Conservation (phyloP, 306 rosid species). For the Adenanthera pavonina region DNA sequence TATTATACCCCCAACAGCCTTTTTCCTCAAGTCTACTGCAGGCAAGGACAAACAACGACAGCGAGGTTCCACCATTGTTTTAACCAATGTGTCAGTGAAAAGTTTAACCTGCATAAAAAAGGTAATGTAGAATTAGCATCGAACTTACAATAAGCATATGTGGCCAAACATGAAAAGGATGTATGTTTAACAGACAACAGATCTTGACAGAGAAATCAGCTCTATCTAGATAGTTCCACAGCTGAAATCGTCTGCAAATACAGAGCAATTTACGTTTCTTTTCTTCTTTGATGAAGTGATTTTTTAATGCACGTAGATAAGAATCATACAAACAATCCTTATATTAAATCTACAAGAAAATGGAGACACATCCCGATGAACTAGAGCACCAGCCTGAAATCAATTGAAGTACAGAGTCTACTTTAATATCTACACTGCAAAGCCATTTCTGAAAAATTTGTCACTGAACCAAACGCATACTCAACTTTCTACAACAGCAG, state of each 20-base stretch:
- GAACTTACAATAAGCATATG: constrained; percentile 7
- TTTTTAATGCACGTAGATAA: constrained; percentile 13
- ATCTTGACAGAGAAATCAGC: constrained; percentile 26
- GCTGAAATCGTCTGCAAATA: constrained; percentile 1
- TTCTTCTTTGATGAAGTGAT: constrained; percentile 19
- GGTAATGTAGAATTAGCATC: constrained; percentile 19
- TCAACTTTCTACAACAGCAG: neutral
- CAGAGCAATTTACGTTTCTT: constrained; percentile 8
- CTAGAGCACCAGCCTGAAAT: constrained; percentile 30
- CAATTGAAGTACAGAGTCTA: constrained; percentile 4
- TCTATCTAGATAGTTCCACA: constrained; percentile 5
- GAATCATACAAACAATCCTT: constrained; percentile 6
- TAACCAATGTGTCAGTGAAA: constrained; percentile 73
- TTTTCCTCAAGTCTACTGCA: constrained; percentile 71
- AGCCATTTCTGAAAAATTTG: constrained; percentile 15
- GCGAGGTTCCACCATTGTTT: constrained; percentile 98
- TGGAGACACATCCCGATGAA: constrained; percentile 29
- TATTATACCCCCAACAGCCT: constrained; percentile 85
- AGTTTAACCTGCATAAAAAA: constrained; percentile 69
- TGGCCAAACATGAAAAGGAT: constrained; percentile 12
- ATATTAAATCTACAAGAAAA: constrained; percentile 18
- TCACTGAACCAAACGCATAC: constrained; percentile 20
- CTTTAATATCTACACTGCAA: constrained; percentile 5
- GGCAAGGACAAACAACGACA: constrained; percentile 90
- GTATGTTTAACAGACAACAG: constrained; percentile 8